Evolutionary conservation across 768 basidiomycete species (phyloP).

Genomic region (Suillus placidus): DNA sequence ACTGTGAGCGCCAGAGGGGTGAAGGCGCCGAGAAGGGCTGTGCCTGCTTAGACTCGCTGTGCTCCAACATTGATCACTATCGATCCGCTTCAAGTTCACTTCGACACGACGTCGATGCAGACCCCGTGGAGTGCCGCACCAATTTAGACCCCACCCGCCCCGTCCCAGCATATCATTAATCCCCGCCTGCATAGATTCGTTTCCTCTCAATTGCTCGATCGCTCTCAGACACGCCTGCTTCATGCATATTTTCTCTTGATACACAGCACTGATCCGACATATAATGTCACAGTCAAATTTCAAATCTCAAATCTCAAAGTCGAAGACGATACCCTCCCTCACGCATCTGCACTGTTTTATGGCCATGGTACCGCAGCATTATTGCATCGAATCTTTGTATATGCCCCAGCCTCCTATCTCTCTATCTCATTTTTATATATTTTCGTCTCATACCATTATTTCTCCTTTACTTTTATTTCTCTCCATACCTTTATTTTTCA

Average conservation of each 20-base stretch:
- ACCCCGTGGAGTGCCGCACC: neutral
- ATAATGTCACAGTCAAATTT: neutral
- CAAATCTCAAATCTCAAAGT: constrained; percentile 3
- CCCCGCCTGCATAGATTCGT: neutral
- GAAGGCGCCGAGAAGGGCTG: constrained; percentile 23
- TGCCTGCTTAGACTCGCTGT: constrained; percentile 16
- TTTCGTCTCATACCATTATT: neutral
- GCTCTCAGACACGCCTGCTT: neutral
- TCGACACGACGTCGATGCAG: neutral
- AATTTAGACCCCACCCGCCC: neutral
- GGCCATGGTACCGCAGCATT: neutral
- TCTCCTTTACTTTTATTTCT: neutral
- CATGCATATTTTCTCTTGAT: neutral
- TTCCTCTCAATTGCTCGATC: neutral
- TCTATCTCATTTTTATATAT: constrained; percentile 1
- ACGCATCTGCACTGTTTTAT: constrained; percentile 6
- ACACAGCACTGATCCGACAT: neutral
- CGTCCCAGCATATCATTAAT: neutral
- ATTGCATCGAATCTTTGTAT: constrained; percentile 2
- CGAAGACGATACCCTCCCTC: constrained; percentile 3
- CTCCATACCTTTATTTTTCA: neutral
- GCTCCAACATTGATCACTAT: neutral
- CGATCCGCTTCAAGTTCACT: neutral
- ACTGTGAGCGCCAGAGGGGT: constrained; percentile 2
- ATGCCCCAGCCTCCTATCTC: neutral